Percentiles rank a stretch among this genome's conserved stretches.
These are phyloP conservation scores for Boletus eberwhitei DNA, from an alignment of 768 basidiomycete genomes.

Conservation along the genomic window DNA sequence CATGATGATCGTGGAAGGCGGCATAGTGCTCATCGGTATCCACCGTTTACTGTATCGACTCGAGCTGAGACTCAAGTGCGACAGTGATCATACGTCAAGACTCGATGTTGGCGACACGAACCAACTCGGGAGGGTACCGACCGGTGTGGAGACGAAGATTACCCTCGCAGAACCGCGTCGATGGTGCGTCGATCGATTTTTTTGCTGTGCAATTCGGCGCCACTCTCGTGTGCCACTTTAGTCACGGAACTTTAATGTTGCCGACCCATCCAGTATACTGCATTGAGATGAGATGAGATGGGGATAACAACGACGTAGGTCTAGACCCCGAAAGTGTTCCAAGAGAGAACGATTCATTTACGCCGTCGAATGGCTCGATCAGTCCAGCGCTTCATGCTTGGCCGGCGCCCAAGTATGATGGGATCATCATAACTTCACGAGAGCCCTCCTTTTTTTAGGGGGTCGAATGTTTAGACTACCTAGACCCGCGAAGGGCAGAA, in stretches of 20 bases:
- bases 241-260: not conserved
- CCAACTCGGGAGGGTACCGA: not conserved
- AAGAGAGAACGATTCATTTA: not conserved
- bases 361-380: not conserved
- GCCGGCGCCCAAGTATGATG: not conserved
- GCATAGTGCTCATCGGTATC: not conserved
- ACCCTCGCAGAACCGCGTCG: not conserved
- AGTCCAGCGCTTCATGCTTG: no score
- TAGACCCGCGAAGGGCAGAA: no score
- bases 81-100: not conserved
- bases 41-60: not conserved
- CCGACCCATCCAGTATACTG: not conserved
- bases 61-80: not conserved
- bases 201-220: not conserved
- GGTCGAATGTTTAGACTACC: no score
- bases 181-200: no score
- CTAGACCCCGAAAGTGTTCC: not conserved
- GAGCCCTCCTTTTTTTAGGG: no score
- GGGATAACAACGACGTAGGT: not conserved
- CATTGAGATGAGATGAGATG: no score
- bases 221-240: not conserved
- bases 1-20: not conserved
- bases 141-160: not conserved
- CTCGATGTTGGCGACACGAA: no score
- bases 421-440: no score